Evolutionary conservation across 768 basidiomycete genomes (phyloP).

Genomic region (Xerocomellus intermedius): DNA sequence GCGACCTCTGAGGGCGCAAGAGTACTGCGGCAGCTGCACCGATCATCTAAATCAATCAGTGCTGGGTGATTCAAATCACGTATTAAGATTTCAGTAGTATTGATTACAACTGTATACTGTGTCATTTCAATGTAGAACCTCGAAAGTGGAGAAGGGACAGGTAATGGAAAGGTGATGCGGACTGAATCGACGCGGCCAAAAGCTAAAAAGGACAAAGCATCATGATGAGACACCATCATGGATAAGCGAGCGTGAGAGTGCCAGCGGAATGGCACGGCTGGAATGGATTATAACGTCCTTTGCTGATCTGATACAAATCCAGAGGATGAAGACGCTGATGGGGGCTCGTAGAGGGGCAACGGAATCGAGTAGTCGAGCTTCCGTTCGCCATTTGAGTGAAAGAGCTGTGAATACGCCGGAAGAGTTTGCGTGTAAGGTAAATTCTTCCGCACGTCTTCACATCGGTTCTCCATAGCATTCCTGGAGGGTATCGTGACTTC

Average conservation of each 20-base stretch:
- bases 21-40: not conserved
- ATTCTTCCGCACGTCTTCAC: constrained; percentile 9
- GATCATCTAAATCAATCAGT: no score
- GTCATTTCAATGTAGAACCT: not conserved
- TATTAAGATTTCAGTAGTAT: not conserved
- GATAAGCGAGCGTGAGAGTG: not conserved
- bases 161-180: constrained; percentile 10
- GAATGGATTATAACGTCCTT: constrained; percentile 4
- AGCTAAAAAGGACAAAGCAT: not conserved
- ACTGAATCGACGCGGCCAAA: constrained; percentile 9
- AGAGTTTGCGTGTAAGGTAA: constrained; percentile 37
- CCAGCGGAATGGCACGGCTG: not conserved
- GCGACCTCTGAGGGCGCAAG: no score
- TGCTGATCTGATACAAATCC: constrained; percentile 2
- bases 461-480: not conserved
- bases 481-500: not conserved
- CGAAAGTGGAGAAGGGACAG: constrained; percentile 2
- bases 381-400: constrained; percentile 68
- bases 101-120: not conserved
- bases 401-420: constrained; percentile 79
- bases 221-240: not conserved
- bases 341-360: constrained; percentile 62
- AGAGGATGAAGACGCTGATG: constrained; percentile 5
- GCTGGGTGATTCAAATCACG: not conserved
- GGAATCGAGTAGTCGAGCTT: constrained; percentile 65